A percentile compares a stretch with the other conserved stretches of the same genome.
phyloP scores from a whole-genome alignment of 768 basidiomycete genomes.

The Fomitopsis pulvina region DNA sequence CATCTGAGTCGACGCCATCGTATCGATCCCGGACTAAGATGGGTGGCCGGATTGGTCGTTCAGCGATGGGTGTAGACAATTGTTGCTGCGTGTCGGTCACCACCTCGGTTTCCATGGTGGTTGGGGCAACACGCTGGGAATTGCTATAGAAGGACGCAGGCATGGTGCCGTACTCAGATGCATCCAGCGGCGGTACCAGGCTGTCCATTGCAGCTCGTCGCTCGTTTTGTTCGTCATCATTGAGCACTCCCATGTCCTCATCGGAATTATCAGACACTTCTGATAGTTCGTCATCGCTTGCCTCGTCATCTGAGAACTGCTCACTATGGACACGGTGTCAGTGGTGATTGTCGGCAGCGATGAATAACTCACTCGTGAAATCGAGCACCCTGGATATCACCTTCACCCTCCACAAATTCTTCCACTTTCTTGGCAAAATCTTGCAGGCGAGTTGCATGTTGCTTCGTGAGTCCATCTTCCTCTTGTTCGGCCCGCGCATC shows the following conservation, averaged over 20 bases:
- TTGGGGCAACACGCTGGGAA: constrained; percentile 58
- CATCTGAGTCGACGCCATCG: constrained; percentile 92
- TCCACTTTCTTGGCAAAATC: constrained; percentile 82
- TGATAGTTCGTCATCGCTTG: constrained; percentile 30
- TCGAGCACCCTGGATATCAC: constrained; percentile 80
- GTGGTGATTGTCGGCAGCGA: not conserved
- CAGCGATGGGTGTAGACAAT: constrained; percentile 2
- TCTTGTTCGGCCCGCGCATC: constrained; percentile 20
- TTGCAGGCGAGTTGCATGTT: constrained; percentile 65
- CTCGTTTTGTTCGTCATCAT: constrained; percentile 24
- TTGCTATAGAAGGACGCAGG: constrained; percentile 60
- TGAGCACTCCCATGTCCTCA: constrained; percentile 18
- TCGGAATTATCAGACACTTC: constrained; percentile 25
- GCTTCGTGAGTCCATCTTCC: constrained; percentile 49
- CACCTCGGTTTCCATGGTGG: constrained; percentile 37
- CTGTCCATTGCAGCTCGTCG: constrained; percentile 67
- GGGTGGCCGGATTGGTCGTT: constrained; percentile 62
- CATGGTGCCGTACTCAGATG: constrained; percentile 88
- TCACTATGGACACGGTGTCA: constrained; percentile 39
- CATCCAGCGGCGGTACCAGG: constrained; percentile 74
- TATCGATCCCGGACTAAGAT: constrained; percentile 78
- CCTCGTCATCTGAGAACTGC: constrained; percentile 55
- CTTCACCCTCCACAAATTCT: constrained; percentile 85
- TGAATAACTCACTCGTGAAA: constrained; percentile 75
- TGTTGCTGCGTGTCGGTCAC: constrained; percentile 21